These are phyloP conservation scores for Cyclotella sp. DNA, from an alignment of 108 stramenopile genomes.

Conservation along the genomic window DNA sequence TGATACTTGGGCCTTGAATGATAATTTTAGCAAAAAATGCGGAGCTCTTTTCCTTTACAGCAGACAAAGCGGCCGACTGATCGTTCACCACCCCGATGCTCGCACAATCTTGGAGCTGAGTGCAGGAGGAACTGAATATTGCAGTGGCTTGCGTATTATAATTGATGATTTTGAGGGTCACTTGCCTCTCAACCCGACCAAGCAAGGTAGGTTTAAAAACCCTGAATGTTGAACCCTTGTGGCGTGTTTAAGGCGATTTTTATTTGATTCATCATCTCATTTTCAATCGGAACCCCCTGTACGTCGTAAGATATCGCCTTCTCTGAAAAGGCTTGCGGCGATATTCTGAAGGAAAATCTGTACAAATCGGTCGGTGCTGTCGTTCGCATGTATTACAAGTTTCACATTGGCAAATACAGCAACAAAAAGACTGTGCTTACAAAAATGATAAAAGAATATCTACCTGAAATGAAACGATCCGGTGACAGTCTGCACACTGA, in stretches of 20 bases:
- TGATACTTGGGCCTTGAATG: conserved; percentile 29
- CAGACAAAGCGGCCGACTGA: conserved; percentile 61
- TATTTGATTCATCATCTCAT: background rate
- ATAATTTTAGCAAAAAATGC: conserved; percentile 13
- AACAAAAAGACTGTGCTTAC: conserved; percentile 18
- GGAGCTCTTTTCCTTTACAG: conserved; percentile 61
- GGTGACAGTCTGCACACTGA: background rate
- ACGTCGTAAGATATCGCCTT: conserved; percentile 32
- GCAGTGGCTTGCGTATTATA: conserved; percentile 67
- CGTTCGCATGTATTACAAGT: conserved; percentile 37
- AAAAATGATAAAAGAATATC: conserved; percentile 3
- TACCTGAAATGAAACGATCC: background rate
- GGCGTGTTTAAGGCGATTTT: background rate
- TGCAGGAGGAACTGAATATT: conserved; percentile 58
- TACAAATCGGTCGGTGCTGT: conserved; percentile 52
- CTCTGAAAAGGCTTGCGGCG: conserved; percentile 39
- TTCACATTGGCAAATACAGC: conserved; percentile 32
- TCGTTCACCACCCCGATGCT: conserved; percentile 57
- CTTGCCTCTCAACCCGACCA: conserved; percentile 75
- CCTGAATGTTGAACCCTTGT: background rate
- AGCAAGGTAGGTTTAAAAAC: conserved; percentile 64
- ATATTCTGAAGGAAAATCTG: conserved; percentile 47
- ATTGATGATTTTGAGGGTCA: conserved; percentile 65
- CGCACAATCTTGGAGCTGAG: conserved; percentile 38
- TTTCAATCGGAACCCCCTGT: background rate